Base-by-base conservation (phyloP, 1,139 yeast species). In the Pichia cactophila region DNA sequence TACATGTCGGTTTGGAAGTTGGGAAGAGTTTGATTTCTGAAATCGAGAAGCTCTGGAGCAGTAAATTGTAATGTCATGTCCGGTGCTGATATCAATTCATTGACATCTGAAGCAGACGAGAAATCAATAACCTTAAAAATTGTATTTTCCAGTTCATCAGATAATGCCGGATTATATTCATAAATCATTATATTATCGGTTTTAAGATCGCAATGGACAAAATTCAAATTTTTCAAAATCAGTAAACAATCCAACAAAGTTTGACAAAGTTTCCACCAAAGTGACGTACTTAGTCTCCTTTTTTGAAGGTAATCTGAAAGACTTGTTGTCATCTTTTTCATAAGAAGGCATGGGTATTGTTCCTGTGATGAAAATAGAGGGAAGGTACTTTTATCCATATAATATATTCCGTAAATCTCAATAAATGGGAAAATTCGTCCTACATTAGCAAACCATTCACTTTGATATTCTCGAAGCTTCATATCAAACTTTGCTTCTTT, bases 151-250 rank as follows among this genome's bases (percentile, higher is more conserved):
- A 29, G n/a, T 2, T 28, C 10, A 4, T 54, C 55, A 2, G 17
- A 45, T 29, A 5, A 7, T 14, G 10, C 4, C n/a, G 46, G 33
- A 4, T 47, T 36, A 5, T 36, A 43, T 0, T 46, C 12, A 16
- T 60, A 56, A 12, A 59, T 60, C 50, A 69, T 51, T 8, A 69
- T 56, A 50, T 69, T 69, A 10, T 67, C 62, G 2, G 71, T 59
- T 51, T 69, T 69, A 42, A 67, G 54, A 51, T 69, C 73, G 53
- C 69, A 61, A 50, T 69, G 72, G 11, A 69, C 65, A 37, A 60
- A 51, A 1, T 58, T 48, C 26, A 66, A 50, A 3, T 56, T 54
- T 40, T 54, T 53, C 17, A 69, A 47, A 1, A 64, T 55, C 1
- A 44, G 31, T 4, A 69, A 51, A 5, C 62, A 60, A 41, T 56